Base-by-base conservation (phyloP, 345 rosid species). In the Viola odorata region DNA sequence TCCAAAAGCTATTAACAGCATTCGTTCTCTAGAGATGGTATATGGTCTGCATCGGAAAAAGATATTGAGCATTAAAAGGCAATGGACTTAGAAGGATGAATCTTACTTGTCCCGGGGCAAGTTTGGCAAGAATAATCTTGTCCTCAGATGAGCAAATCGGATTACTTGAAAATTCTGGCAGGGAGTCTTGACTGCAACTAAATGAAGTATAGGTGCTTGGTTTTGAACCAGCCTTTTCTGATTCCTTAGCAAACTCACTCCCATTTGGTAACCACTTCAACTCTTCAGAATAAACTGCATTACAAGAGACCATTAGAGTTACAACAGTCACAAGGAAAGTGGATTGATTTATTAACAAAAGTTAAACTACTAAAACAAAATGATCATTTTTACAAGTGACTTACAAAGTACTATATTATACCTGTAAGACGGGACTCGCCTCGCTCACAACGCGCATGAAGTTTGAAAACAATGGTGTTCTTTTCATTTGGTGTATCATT, bases 381-480 rank as follows among this genome's bases (percentile, higher is more conserved):
- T 13, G 4, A 8, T n/a, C 14, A 8, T 40, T 1, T 54, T 37
- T 5, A 47, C 23, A 7, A 48, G 7, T 42, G 37, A 14, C 7
- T 32, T 42, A 50, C 10, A 67, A 14, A 55, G 38, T 13, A 50
- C 17, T 42, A 50, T 16, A 44, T 37, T 58, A 47, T 76, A 94
- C 97, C 97, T 61, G 79, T 72, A 40, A 67, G 59, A 45, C 96
- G 92, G 7, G 82, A 66, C 53, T 17, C 74, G 4, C 78, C 73
- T 50, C 41, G 62, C 36, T 79, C 51, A 74, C 97, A 94, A 39
- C 38, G 67, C 52, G 61, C 89, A 80, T 90, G 92, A 65, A 94
- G 97, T 65, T 90, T 94, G 75, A 90, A 90, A 60, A 90, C 99
- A 61, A 94, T 81, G 50, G 96, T 90, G 70, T 88, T 94, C 85